Evolutionary conservation across 2,329 filamentous ascomycete genomes (phyloP).

Genomic region (Nannizziopsis barbatae): DNA sequence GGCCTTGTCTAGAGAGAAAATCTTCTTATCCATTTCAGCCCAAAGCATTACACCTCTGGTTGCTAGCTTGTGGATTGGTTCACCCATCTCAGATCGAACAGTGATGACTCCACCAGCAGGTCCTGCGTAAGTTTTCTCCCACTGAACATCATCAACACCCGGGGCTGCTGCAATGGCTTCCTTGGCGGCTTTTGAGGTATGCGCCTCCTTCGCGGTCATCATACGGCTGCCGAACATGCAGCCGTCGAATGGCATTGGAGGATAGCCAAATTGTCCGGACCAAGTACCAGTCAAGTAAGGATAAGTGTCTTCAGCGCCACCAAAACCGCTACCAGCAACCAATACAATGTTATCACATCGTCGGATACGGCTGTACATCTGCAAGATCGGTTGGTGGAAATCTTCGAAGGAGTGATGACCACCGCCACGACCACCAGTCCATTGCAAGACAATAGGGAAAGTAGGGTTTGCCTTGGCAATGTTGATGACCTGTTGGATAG

Average conservation of each 20-base stretch:
- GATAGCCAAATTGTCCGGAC: constrained; percentile 78
- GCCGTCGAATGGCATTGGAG: constrained; percentile 88
- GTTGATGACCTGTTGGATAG: constrained; percentile 81
- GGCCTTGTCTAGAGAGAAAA: constrained; percentile 90
- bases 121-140: constrained; percentile 90
- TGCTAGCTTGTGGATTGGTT: constrained; percentile 97
- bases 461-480: constrained; percentile 87
- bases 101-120: constrained; percentile 89
- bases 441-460: constrained; percentile 88
- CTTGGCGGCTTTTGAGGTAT: constrained; percentile 79
- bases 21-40: constrained; percentile 98
- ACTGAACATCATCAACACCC: constrained; percentile 68
- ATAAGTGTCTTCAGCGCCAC: constrained; percentile 79
- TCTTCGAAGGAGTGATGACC: constrained; percentile 93
- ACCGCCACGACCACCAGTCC: constrained; percentile 88
- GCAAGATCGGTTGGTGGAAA: constrained; percentile 82
- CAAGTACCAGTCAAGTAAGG: constrained; percentile 83
- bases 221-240: constrained; percentile 83
- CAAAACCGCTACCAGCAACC: constrained; percentile 83
- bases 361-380: constrained; percentile 83
- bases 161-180: constrained; percentile 78
- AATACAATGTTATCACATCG: constrained; percentile 78
- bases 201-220: constrained; percentile 89
- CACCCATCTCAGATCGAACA: constrained; percentile 96
- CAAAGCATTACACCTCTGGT: constrained; percentile 94